phyloP scores from a whole-genome alignment of 1,284 basidiomycete genomes.

The Sparassis latifolia region DNA sequence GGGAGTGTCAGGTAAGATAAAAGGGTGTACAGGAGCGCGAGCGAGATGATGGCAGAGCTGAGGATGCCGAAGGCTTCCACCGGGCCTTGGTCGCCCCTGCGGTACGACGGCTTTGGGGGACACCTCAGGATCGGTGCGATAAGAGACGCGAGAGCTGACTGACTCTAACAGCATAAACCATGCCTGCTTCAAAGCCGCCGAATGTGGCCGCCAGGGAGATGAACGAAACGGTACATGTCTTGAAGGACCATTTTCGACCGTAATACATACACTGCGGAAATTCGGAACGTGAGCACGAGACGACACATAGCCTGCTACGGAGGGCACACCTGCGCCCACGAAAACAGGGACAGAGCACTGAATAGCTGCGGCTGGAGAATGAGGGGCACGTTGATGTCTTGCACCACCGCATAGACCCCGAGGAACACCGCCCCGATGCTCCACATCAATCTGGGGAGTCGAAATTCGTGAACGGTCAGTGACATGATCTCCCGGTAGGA shows the following conservation, averaged over 20 bases:
- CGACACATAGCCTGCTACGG: neutral
- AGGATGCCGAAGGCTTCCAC: conserved; percentile 62
- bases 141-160: conserved; percentile 22
- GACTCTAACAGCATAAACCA: conserved; percentile 53
- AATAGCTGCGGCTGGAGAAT: conserved; percentile 75
- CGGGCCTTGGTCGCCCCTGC: conserved; percentile 40
- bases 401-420: conserved; percentile 65
- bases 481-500: too few species aligned
- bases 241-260: conserved; percentile 31
- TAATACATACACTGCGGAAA: conserved; percentile 56
- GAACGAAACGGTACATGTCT: conserved; percentile 25
- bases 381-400: conserved; percentile 68
- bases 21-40: conserved; percentile 48
- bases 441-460: conserved; percentile 52
- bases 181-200: conserved; percentile 53
- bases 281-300: too few species aligned
- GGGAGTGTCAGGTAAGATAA: neutral
- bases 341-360: conserved; percentile 51
- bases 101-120: conserved; percentile 30
- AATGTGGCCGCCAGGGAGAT: conserved; percentile 34
- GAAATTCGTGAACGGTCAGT: neutral
- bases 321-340: conserved; percentile 54
- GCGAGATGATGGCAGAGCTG: conserved; percentile 52
- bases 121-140: neutral
- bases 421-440: conserved; percentile 55